A percentile compares a stretch with the other conserved stretches of the same genome.
Conservation (phyloP, 345 rosid genomes). For the Jatropha curcas region DNA sequence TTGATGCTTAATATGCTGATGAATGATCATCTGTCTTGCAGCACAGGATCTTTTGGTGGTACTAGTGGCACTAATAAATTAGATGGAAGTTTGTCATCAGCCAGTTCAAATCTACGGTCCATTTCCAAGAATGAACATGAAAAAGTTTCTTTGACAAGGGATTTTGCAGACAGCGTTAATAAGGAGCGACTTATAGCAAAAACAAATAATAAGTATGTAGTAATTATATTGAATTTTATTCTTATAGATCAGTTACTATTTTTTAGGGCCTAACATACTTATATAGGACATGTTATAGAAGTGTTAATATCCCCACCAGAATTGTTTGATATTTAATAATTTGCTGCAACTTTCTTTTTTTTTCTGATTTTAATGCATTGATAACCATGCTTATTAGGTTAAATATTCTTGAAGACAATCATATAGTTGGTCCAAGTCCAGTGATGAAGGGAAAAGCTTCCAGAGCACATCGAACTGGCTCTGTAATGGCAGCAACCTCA, state of each 20-base stretch:
- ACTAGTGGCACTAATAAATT: conserved; percentile 33
- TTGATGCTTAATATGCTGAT: neutral
- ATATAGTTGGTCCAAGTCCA: conserved; percentile 31
- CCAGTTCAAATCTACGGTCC: conserved; percentile 32
- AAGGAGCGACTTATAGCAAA: conserved; percentile 45
- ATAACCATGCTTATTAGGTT: conserved; percentile 36
- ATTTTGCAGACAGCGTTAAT: conserved; percentile 33
- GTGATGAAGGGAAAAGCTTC: conserved; percentile 52
- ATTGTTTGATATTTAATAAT: conserved; percentile 3
- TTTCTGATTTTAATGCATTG: conserved; percentile 6
- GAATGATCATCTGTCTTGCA: conserved; percentile 26
- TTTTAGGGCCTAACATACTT: conserved; percentile 1
- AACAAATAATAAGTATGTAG: conserved; percentile 48
- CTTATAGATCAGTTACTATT: neutral
- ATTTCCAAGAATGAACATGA: conserved; percentile 41
- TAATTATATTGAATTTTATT: conserved; percentile 8
- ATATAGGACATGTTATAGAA: neutral
- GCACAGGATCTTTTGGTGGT: conserved; percentile 43
- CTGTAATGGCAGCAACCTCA: conserved; percentile 36
- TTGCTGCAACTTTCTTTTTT: neutral
- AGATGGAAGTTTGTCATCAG: conserved; percentile 32
- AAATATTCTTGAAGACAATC: conserved; percentile 38
- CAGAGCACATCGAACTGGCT: conserved; percentile 47
- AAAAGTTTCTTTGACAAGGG: conserved; percentile 45
- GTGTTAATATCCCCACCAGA: conserved; percentile 1